These are phyloP conservation scores for Ophiosphaerella korrae DNA, from an alignment of 2,329 filamentous ascomycete genomes.

Conservation along the genomic window DNA sequence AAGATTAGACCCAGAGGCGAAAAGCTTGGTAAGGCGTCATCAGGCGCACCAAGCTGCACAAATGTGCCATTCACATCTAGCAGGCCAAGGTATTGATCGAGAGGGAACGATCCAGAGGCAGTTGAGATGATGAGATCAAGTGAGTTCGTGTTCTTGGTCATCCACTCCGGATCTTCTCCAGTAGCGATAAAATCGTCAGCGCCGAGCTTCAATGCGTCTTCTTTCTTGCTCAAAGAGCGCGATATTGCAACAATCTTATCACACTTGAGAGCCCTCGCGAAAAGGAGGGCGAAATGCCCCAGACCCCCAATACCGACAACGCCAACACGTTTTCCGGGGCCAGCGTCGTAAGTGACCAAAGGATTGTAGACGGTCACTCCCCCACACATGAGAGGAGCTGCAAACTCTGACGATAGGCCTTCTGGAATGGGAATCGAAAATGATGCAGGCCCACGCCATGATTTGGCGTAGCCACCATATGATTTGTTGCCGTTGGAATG, in stretches of 20 bases:
- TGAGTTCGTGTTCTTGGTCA: constrained; percentile 56
- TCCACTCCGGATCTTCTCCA: constrained; percentile 64
- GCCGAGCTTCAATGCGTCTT: constrained; percentile 63
- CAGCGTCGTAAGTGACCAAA: constrained; percentile 74
- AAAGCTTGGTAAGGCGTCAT: constrained; percentile 58
- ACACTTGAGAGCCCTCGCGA: constrained; percentile 71
- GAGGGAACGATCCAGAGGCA: constrained; percentile 61
- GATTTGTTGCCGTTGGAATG: constrained; percentile 65
- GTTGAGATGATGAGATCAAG: constrained; percentile 66
- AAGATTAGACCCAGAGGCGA: constrained; percentile 59
- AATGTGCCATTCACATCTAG: constrained; percentile 65
- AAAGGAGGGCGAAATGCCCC: constrained; percentile 74
- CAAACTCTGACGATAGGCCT: constrained; percentile 62
- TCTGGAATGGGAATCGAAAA: constrained; percentile 77
- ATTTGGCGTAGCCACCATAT: constrained; percentile 67
- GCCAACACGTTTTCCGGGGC: constrained; percentile 77
- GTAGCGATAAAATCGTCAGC: constrained; percentile 67
- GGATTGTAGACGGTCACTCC: constrained; percentile 81
- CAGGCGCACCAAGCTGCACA: constrained; percentile 70
- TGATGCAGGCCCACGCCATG: constrained; percentile 75
- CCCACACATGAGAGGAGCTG: constrained; percentile 82
- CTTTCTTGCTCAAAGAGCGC: constrained; percentile 64
- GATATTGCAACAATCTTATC: constrained; percentile 70
- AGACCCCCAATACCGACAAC: constrained; percentile 76
- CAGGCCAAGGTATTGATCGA: constrained; percentile 65